These are phyloP conservation scores for Juglanconis oblonga DNA, from an alignment of 2,329 filamentous ascomycete genomes.

Conservation along the genomic window DNA sequence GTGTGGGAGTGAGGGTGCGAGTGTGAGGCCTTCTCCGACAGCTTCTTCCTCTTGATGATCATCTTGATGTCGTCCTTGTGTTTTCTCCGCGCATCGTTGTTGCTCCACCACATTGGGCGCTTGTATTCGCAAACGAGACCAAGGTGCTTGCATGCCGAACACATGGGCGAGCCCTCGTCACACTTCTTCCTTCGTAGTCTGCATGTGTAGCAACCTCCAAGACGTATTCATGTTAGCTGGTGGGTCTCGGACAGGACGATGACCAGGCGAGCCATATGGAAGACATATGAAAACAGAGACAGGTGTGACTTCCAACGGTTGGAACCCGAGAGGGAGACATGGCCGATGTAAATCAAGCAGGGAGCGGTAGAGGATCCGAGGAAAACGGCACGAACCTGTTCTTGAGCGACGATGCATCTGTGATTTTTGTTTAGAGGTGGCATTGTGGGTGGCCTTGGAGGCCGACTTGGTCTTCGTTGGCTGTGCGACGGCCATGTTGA, in stretches of 20 bases:
- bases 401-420: conserved; percentile 94
- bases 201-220: conserved; percentile 65
- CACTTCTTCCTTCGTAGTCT: conserved; percentile 67
- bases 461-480: conserved; percentile 57
- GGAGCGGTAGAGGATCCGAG: conserved; percentile 18
- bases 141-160: conserved; percentile 68
- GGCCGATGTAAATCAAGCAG: conserved; percentile 1
- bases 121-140: conserved; percentile 93
- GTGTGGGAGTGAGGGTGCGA: conserved; percentile 25
- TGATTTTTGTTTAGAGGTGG: conserved; percentile 63
- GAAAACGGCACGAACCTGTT: conserved; percentile 67
- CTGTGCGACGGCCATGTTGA: conserved; percentile 62
- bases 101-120: conserved; percentile 95
- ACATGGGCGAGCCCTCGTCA: conserved; percentile 61
- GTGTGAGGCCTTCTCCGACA: conserved; percentile 75
- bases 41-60: conserved; percentile 95
- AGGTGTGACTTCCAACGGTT: conserved; percentile 25
- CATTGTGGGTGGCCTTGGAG: conserved; percentile 48
- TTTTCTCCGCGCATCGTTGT: conserved; percentile 76
- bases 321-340: conserved; percentile 3
- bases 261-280: neutral
- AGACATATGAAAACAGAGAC: conserved; percentile 22
- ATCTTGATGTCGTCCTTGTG: conserved; percentile 97
- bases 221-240: conserved; percentile 29
- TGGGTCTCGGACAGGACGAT: conserved; percentile 11